Evolutionary conservation across 108 stramenopile species (phyloP).

Genomic region (Skeletonema menzelii): DNA sequence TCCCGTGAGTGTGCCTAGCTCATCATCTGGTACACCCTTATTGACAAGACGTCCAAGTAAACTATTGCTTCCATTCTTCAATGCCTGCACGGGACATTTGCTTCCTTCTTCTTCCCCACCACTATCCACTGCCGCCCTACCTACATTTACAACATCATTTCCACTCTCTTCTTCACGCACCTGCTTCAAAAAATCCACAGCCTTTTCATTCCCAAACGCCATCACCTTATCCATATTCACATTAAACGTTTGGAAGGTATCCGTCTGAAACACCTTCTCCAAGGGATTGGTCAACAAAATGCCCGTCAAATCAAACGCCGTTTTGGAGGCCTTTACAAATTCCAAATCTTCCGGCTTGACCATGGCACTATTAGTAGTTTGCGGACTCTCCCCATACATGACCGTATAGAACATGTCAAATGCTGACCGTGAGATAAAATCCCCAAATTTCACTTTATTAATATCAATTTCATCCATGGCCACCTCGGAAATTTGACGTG

Average conservation of each 20-base stretch:
- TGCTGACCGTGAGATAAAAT: constrained; percentile 20
- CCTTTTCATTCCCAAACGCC: constrained; percentile 12
- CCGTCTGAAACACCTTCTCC: constrained; percentile 20
- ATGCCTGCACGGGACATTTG: constrained; percentile 26
- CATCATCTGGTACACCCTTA: constrained; percentile 22
- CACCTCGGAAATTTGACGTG: constrained; percentile 8
- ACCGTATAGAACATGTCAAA: constrained; percentile 38
- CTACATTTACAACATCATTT: neutral
- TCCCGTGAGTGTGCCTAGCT: constrained; percentile 15
- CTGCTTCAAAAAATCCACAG: constrained; percentile 3
- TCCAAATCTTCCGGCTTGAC: constrained; percentile 14
- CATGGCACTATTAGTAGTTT: constrained; percentile 14
- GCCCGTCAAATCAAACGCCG: constrained; percentile 29
- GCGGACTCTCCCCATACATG: constrained; percentile 20
- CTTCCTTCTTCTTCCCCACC: neutral
- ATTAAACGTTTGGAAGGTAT: constrained; percentile 16
- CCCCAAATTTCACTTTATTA: constrained; percentile 20
- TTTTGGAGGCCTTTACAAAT: constrained; percentile 21
- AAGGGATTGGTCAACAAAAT: constrained; percentile 15
- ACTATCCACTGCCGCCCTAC: neutral
- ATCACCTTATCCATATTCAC: constrained; percentile 32
- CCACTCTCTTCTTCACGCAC: neutral
- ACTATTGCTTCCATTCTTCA: neutral
- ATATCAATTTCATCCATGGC: constrained; percentile 11
- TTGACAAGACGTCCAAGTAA: constrained; percentile 15